A percentile compares a stretch with the other conserved stretches of the same genome.
phyloP scores from a whole-genome alignment of 2,329 filamentous ascomycete species.

The Colletotrichum trifolii region DNA sequence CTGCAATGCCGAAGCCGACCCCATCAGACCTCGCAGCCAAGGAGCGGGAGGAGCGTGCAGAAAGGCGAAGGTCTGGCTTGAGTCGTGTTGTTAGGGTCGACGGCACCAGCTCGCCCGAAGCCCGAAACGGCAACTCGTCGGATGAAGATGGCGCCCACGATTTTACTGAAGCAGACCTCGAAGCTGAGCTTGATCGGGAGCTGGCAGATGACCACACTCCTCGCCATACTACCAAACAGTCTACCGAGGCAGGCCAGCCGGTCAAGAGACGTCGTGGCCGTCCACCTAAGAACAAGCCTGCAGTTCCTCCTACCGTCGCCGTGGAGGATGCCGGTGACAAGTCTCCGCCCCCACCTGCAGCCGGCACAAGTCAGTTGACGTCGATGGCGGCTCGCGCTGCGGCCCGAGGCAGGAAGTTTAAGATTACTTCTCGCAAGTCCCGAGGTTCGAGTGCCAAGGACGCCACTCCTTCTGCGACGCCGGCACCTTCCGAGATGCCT shows the following conservation, averaged over 20 bases:
- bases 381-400: constrained; percentile 70
- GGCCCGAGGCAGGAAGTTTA: constrained; percentile 63
- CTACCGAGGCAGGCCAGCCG: constrained; percentile 15
- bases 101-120: constrained; percentile 24
- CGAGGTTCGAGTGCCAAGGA: constrained; percentile 15
- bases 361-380: constrained; percentile 48
- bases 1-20: constrained; percentile 17
- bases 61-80: constrained; percentile 35
- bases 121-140: constrained; percentile 6
- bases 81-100: constrained; percentile 24
- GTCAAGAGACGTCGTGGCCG: constrained; percentile 31
- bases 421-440: constrained; percentile 54
- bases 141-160: constrained; percentile 36
- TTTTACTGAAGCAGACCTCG: constrained; percentile 45
- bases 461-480: constrained; percentile 9
- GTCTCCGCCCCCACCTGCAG: constrained; percentile 21
- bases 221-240: constrained; percentile 1
- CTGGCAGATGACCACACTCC: constrained; percentile 41
- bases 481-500: background rate
- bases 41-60: constrained; percentile 24
- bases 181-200: constrained; percentile 48
- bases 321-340: constrained; percentile 18
- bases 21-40: constrained; percentile 31
- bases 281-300: constrained; percentile 28
- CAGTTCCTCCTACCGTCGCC: background rate